phyloP scores from a whole-genome alignment of 2,329 filamentous ascomycete species.

The Exophiala oligosperma region DNA sequence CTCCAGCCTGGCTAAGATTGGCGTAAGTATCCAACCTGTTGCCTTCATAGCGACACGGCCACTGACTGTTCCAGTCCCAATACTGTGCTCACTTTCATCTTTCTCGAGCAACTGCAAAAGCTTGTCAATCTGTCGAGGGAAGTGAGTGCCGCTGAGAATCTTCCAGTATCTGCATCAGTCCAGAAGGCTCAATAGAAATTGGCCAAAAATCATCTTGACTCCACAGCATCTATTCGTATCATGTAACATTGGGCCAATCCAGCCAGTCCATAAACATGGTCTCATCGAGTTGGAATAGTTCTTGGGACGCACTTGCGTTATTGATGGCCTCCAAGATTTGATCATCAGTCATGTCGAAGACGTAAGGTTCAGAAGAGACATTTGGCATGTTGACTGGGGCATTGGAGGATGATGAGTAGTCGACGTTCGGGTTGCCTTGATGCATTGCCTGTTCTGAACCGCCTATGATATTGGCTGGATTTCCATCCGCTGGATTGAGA shows the following conservation, averaged over 20 bases:
- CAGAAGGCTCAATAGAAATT: conserved; percentile 6
- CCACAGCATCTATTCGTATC: conserved; percentile 3
- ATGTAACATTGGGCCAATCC: conserved; percentile 39
- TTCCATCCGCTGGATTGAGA: conserved; percentile 14
- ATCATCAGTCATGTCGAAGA: conserved; percentile 64
- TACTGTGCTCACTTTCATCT: conserved; percentile 23
- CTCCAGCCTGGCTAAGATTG: conserved; percentile 22
- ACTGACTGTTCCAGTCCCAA: conserved; percentile 11
- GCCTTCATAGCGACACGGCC: neutral
- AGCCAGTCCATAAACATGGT: conserved; percentile 60
- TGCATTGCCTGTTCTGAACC: conserved; percentile 1
- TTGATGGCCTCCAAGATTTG: conserved; percentile 68
- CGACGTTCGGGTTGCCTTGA: conserved; percentile 1
- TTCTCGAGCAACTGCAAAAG: conserved; percentile 22
- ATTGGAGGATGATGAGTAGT: conserved; percentile 3
- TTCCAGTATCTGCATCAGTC: neutral
- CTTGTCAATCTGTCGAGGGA: conserved; percentile 26
- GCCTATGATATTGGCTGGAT: neutral
- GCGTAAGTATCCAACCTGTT: conserved; percentile 10
- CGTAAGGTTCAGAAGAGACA: conserved; percentile 15
- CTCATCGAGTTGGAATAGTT: conserved; percentile 57
- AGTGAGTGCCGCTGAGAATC: conserved; percentile 3
- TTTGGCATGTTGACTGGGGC: conserved; percentile 1
- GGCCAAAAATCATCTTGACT: neutral
- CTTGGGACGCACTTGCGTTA: conserved; percentile 53